Evolutionary conservation across 2,329 filamentous ascomycete genomes (phyloP), one percentile per base, ranked within the genome.

Genomic region (Moelleriella libera): DNA sequence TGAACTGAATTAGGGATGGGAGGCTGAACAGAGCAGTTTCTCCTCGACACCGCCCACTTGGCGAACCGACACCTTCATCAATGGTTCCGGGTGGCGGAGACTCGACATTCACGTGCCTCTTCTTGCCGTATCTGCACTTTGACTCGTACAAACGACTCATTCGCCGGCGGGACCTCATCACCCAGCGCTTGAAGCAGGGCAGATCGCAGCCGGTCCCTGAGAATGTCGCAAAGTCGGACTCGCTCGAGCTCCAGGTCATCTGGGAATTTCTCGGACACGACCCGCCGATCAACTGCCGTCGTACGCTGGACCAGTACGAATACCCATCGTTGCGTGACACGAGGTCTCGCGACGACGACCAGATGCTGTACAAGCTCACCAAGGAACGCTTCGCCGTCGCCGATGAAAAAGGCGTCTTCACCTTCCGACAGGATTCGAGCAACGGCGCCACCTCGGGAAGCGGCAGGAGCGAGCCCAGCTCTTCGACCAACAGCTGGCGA

Each of bases 311-410:
- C 49, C 78, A 83, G 52, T 83, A 72, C 48, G 77, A 75, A 0
- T 81, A 82, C 47, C 78, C 78, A 0, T 77, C 75, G 2, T 62
- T 83, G 0, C 65, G 71, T 8, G 78, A 82, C 34, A 82, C 79
- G 0, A 63, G 75, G 41, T 74, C 76, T 0, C 65, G 79, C 14
- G 80, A 83, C 41, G 76, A 80, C 42, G 79, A 83, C 41, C 79
- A 83, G 57, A 82, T 83, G 74, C 61, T 83, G 6, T 83, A 82
- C 59, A 83, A 83, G 53, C 62, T 82, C 2, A 80, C 76, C 2
- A 79, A 77, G 53, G 64, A 74, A 48, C 60, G 69, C 2, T 48
- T 53, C 1, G 55, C 55, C 10, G 43, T 47, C 3, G 31, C 51
- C 1, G 55, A 57, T 0, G 48, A 59, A 5, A 55, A 58, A 0